Evolutionary conservation across 352 stramenopile genomes (phyloP).

Genomic region (Phytophthora pinifolia): DNA sequence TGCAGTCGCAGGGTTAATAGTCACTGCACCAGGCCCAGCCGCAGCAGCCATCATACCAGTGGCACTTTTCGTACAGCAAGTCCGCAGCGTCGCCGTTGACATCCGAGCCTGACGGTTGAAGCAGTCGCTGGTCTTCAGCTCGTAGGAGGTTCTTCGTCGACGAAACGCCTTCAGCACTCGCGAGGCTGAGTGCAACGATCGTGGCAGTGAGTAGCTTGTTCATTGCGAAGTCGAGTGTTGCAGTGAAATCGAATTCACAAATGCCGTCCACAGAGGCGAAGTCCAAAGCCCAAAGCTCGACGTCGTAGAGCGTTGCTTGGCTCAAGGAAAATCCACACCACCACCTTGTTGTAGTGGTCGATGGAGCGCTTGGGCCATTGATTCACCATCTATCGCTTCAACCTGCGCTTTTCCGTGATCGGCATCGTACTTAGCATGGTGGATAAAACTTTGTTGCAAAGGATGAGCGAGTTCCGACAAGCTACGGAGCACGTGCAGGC

Average conservation of each 20-base stretch:
- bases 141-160: not conserved
- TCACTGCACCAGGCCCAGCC: slow-evolving; percentile 12
- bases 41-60: slow-evolving; percentile 5
- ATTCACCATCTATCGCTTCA: no score
- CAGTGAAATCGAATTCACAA: no score
- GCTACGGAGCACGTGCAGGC: slow-evolving; percentile 39
- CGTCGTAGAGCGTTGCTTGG: no score
- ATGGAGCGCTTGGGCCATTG: no score
- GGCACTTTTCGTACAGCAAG: slow-evolving; percentile 12
- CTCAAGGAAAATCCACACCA: no score
- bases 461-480: slow-evolving; percentile 62
- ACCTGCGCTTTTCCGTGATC: no score
- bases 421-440: not conserved
- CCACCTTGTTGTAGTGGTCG: no score
- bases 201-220: slow-evolving; percentile 7
- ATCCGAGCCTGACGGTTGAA: not conserved
- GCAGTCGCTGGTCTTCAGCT: not conserved
- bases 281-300: no score
- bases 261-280: no score
- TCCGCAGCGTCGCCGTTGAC: not conserved
- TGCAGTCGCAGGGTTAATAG: no score
- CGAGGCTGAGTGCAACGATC: not conserved
- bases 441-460: not conserved
- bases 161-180: not conserved
- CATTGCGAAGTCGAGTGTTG: slow-evolving; percentile 1